A percentile compares a stretch with the other conserved stretches of the same genome.
phyloP scores from a whole-genome alignment of 305 asterid genomes.

The Fraxinus albicans region DNA sequence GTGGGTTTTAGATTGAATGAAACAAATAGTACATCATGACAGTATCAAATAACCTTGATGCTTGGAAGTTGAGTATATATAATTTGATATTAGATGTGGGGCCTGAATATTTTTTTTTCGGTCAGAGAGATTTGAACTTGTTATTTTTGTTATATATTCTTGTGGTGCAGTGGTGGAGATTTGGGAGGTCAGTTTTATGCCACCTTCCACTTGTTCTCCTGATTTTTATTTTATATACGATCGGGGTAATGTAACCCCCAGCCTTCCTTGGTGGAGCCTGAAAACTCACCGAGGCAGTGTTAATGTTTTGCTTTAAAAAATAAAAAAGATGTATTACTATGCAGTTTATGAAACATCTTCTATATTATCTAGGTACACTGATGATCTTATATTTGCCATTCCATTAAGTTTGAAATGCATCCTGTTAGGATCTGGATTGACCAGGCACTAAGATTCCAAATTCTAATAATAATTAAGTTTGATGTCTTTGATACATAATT shows the following conservation, averaged over 20 bases:
- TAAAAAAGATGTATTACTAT: not conserved
- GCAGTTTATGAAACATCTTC: not conserved
- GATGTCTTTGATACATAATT: not conserved
- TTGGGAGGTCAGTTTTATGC: not conserved
- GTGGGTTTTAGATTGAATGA: conserved; percentile 12
- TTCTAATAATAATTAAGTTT: not conserved
- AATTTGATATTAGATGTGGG: not conserved
- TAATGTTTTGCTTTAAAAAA: not conserved
- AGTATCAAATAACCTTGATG: not conserved
- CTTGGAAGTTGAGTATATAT: not conserved
- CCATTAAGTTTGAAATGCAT: not conserved
- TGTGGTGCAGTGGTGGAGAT: not conserved
- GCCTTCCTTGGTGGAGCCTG: too few species aligned
- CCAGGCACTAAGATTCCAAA: not conserved
- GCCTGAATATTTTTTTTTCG: not conserved
- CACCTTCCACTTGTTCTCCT: too few species aligned
- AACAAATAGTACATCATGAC: not conserved
- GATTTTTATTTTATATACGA: too few species aligned
- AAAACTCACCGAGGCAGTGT: too few species aligned
- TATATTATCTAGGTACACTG: not conserved
- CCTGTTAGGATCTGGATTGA: not conserved
- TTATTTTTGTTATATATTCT: not conserved
- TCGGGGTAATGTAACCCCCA: too few species aligned
- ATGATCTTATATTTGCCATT: not conserved
- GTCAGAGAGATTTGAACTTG: not conserved